A percentile compares a stretch with the other conserved stretches of the same genome.
phyloP scores from a whole-genome alignment of 2,329 filamentous ascomycete species.

The Trichoderma pleuroti region DNA sequence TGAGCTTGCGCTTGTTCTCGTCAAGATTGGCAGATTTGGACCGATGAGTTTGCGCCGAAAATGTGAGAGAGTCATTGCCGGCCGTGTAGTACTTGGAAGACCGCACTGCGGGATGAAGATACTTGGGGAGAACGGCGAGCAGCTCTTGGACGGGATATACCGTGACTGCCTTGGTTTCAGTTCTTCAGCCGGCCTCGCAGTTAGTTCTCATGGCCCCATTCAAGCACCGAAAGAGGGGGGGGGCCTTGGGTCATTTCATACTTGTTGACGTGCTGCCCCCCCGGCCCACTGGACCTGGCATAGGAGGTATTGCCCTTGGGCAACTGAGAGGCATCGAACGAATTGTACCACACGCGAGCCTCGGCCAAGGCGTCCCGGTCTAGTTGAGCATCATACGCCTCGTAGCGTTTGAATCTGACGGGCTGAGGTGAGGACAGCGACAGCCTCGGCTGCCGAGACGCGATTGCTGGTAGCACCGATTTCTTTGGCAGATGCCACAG shows the following conservation, averaged over 20 bases:
- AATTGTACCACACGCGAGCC: constrained; percentile 49
- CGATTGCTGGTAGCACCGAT: neutral
- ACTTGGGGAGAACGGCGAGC: constrained; percentile 42
- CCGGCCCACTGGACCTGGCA: constrained; percentile 58
- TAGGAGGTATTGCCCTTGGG: constrained; percentile 52
- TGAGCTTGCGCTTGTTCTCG: constrained; percentile 50
- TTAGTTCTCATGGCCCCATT: constrained; percentile 35
- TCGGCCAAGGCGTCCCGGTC: constrained; percentile 49
- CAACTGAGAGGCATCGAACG: constrained; percentile 42
- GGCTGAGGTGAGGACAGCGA: neutral
- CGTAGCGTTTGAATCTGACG: constrained; percentile 37
- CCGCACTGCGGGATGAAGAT: constrained; percentile 47
- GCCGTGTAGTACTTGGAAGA: constrained; percentile 53
- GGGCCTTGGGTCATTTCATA: constrained; percentile 29
- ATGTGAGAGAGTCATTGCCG: constrained; percentile 49
- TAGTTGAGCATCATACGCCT: constrained; percentile 48
- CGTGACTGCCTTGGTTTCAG: constrained; percentile 57
- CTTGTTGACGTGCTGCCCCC: constrained; percentile 63
- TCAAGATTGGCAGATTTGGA: constrained; percentile 50
- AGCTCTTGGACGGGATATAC: constrained; percentile 50
- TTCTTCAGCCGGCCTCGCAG: constrained; percentile 45
- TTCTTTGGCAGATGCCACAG: constrained; percentile 2
- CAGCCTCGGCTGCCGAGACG: neutral
- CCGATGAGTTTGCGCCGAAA: constrained; percentile 54
- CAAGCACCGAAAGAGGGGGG: neutral